phyloP scores from a whole-genome alignment of 73 alveolate species.

The Loxodes magnus region DNA sequence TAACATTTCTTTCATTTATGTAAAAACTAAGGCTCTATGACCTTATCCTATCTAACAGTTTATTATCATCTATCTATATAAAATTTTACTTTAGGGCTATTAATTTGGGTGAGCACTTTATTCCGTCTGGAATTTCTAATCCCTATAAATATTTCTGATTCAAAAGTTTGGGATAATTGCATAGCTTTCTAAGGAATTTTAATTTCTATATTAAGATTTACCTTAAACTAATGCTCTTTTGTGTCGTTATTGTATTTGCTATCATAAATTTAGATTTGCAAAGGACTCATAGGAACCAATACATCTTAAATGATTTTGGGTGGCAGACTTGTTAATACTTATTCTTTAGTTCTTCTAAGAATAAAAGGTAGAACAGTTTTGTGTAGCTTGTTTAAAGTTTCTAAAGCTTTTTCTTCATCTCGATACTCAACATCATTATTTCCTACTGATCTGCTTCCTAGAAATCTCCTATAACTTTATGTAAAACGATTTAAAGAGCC shows the following conservation, averaged over 20 bases:
- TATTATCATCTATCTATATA: slow-evolving; percentile 47
- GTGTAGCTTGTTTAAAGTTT: slow-evolving; percentile 65
- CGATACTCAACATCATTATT: slow-evolving; percentile 66
- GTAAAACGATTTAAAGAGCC: slow-evolving; percentile 92
- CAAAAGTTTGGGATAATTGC: slow-evolving; percentile 28
- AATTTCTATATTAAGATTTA: slow-evolving; percentile 18
- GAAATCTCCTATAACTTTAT: slow-evolving; percentile 72
- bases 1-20: slow-evolving; percentile 39
- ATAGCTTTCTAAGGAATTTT: slow-evolving; percentile 15
- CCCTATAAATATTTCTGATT: not conserved
- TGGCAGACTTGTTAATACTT: slow-evolving; percentile 88
- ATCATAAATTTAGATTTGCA: slow-evolving; percentile 54
- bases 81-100: slow-evolving; percentile 36
- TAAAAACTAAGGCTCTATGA: slow-evolving; percentile 68
- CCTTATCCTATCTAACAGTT: slow-evolving; percentile 16
- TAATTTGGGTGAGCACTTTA: slow-evolving; percentile 20
- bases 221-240: slow-evolving; percentile 14
- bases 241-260: slow-evolving; percentile 28
- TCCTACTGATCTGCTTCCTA: slow-evolving; percentile 44
- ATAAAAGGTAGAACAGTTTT: slow-evolving; percentile 89
- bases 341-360: slow-evolving; percentile 89
- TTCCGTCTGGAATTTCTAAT: slow-evolving; percentile 1
- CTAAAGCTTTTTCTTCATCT: slow-evolving; percentile 67
- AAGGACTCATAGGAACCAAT: slow-evolving; percentile 64
- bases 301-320: slow-evolving; percentile 91